Percentiles rank a stretch among this genome's conserved stretches.
phyloP scores from a whole-genome alignment of 768 basidiomycete species.

The Mycena metata region DNA sequence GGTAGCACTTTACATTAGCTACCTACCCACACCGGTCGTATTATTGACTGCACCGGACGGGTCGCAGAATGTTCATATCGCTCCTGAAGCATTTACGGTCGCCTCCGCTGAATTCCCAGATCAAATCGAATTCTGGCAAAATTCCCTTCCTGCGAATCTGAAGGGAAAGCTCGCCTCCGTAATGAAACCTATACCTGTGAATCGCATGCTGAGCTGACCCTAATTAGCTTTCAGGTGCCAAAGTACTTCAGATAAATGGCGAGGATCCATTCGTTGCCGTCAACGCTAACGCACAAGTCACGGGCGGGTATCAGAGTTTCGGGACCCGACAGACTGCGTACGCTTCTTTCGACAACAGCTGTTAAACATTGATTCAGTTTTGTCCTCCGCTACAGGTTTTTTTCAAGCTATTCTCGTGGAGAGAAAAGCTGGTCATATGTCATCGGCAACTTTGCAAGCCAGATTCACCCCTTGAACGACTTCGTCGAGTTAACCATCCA shows the following conservation, averaged over 20 bases:
- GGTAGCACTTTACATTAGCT: constrained; percentile 60
- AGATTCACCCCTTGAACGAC: constrained; percentile 65
- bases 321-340: constrained; percentile 65
- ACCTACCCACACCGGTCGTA: constrained; percentile 63
- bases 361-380: neutral
- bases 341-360: constrained; percentile 28
- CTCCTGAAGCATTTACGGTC: constrained; percentile 66
- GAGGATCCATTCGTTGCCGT: constrained; percentile 64
- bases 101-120: constrained; percentile 65
- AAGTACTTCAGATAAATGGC: constrained; percentile 67
- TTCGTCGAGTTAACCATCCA: constrained; percentile 62
- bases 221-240: constrained; percentile 61
- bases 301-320: constrained; percentile 67
- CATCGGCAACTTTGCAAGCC: constrained; percentile 70
- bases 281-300: constrained; percentile 62
- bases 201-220: neutral
- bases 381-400: constrained; percentile 51
- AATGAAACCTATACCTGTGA: neutral
- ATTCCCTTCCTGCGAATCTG: constrained; percentile 59
- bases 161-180: constrained; percentile 63
- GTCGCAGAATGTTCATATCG: constrained; percentile 63
- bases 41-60: constrained; percentile 61
- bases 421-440: constrained; percentile 56
- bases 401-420: constrained; percentile 58
- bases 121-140: constrained; percentile 68